phyloP scores from a whole-genome alignment of 371 early-diverging fungal genomes.

The Globomyces sp. region DNA sequence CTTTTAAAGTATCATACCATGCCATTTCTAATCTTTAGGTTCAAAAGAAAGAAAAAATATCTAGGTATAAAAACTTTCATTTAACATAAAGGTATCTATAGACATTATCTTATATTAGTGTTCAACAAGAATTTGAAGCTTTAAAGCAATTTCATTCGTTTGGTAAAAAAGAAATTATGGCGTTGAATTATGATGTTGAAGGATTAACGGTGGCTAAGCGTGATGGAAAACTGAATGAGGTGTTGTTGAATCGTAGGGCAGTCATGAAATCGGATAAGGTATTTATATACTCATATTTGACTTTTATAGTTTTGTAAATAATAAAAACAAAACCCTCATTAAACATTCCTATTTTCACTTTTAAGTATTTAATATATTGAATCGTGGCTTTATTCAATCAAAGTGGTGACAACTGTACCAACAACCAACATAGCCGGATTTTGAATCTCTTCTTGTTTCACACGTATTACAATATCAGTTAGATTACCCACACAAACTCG shows the following conservation, averaged over 20 bases:
- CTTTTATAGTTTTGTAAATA: too few species aligned
- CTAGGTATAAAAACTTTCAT: neutral
- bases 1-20: too few species aligned
- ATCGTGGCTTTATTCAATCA: neutral
- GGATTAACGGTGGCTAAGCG: neutral
- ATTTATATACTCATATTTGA: too few species aligned
- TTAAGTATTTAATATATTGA: too few species aligned
- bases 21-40: neutral
- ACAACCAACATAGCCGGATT: conserved; percentile 72
- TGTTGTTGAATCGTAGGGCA: conserved; percentile 4
- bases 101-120: too few species aligned
- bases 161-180: neutral
- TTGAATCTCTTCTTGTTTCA: conserved; percentile 56
- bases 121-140: neutral
- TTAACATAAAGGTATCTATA: too few species aligned
- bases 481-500: conserved; percentile 60
- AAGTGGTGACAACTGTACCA: conserved; percentile 41
- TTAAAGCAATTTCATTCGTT: neutral
- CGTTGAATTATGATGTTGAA: neutral
- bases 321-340: too few species aligned
- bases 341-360: too few species aligned
- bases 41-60: neutral
- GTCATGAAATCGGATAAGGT: conserved; percentile 16
- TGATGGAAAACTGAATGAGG: conserved; percentile 10
- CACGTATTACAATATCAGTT: conserved; percentile 33